Conservation (phyloP, 768 basidiomycete species). For the Xerocomellus chrysenteron region DNA sequence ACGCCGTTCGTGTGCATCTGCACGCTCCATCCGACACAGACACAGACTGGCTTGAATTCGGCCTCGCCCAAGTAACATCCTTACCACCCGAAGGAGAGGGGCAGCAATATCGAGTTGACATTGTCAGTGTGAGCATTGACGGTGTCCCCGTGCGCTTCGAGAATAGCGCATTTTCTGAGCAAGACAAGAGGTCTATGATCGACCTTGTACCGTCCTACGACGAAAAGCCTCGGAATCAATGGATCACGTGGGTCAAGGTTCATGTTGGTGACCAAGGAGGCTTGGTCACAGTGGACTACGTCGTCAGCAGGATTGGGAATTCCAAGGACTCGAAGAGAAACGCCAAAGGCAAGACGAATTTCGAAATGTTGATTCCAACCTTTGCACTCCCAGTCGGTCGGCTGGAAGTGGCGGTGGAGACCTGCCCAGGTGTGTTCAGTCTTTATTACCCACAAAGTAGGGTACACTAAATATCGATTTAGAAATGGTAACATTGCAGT, state of each 20-base stretch:
- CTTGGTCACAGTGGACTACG: slow-evolving; percentile 61
- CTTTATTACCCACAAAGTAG: not conserved
- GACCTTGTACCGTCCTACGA: slow-evolving; percentile 47
- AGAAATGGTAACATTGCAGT: slow-evolving; percentile 43
- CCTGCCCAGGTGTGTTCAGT: slow-evolving; percentile 47
- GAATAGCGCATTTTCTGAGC: slow-evolving; percentile 42
- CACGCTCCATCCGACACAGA: slow-evolving; percentile 57
- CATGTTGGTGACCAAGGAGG: slow-evolving; percentile 52
- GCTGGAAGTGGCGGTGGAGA: slow-evolving; percentile 61
- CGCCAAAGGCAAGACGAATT: slow-evolving; percentile 25
- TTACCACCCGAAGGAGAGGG: slow-evolving; percentile 14
- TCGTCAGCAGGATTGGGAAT: slow-evolving; percentile 42
- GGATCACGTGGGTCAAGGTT: slow-evolving; percentile 66
- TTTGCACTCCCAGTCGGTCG: slow-evolving; percentile 68
- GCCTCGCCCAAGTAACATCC: slow-evolving; percentile 49
- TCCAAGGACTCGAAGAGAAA: slow-evolving; percentile 34
- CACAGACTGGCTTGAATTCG: slow-evolving; percentile 77
- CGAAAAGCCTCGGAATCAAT: slow-evolving; percentile 53
- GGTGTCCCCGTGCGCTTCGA: slow-evolving; percentile 65
- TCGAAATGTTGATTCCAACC: slow-evolving; percentile 64
- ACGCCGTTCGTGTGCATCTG: slow-evolving; percentile 58
- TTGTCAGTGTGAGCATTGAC: slow-evolving; percentile 57
- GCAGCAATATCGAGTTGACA: slow-evolving; percentile 45
- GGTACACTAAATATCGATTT: slow-evolving; percentile 33
- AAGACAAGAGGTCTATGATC: slow-evolving; percentile 32